phyloP scores from a whole-genome alignment of 2,329 filamentous ascomycete genomes.

The Ophiostoma sp. region DNA sequence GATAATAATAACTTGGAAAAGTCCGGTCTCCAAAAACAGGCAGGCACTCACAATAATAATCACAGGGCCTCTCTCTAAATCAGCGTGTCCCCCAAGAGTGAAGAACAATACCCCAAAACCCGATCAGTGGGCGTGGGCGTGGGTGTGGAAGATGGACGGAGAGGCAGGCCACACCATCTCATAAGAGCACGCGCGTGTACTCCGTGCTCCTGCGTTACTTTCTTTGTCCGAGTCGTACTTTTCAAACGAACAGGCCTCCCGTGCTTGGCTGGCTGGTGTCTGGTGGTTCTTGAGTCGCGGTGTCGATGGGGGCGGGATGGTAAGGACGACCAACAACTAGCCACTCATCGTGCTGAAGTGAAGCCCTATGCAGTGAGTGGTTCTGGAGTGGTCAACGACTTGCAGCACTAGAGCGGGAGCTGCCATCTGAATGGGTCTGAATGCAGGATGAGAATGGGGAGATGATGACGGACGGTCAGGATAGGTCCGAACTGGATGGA shows the following conservation, averaged over 20 bases:
- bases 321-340: slow-evolving; percentile 31
- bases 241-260: not conserved
- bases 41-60: slow-evolving; percentile 1
- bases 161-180: slow-evolving; percentile 6
- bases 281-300: slow-evolving; percentile 34
- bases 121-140: slow-evolving; percentile 14
- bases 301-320: slow-evolving; percentile 37
- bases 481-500: not conserved
- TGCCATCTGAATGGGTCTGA: slow-evolving; percentile 17
- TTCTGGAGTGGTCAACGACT: slow-evolving; percentile 31
- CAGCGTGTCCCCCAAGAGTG: not conserved
- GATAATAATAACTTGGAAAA: not conserved
- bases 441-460: not conserved
- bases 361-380: slow-evolving; percentile 43
- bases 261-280: slow-evolving; percentile 33
- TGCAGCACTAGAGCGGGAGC: slow-evolving; percentile 37
- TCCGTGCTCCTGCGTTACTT: not conserved
- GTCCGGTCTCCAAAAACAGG: not conserved
- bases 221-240: not conserved
- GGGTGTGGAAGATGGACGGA: slow-evolving; percentile 2
- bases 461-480: not conserved
- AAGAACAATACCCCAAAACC: not conserved
- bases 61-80: slow-evolving; percentile 1
- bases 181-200: slow-evolving; percentile 6
- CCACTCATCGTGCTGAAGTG: slow-evolving; percentile 43